Conservation (phyloP, 441 rosid species). For the Arabidopsis lyrata region DNA sequence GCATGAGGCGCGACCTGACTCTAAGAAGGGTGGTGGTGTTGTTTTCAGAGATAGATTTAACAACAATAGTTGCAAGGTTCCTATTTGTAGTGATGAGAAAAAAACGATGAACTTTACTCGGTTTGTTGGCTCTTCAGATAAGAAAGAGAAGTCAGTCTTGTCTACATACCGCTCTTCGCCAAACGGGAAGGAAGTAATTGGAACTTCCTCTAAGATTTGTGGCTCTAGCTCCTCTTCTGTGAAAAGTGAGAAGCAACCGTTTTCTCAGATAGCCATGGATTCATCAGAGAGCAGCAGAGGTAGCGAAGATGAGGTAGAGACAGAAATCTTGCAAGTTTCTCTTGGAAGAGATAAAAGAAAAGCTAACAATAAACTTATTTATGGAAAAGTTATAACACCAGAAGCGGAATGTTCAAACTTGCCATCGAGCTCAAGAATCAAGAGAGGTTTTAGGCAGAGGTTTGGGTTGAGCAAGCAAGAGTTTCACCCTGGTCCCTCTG, state of each 20-base stretch:
- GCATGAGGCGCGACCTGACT: constrained; percentile 51
- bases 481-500: constrained; percentile 51
- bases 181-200: constrained; percentile 70
- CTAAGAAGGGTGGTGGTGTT: constrained; percentile 64
- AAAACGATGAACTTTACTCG: constrained; percentile 62
- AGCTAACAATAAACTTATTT: constrained; percentile 46
- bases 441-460: constrained; percentile 53
- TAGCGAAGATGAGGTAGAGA: constrained; percentile 61
- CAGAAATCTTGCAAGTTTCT: constrained; percentile 46
- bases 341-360: constrained; percentile 57
- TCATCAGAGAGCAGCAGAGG: constrained; percentile 70
- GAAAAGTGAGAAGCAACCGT: constrained; percentile 52
- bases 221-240: constrained; percentile 46
- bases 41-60: constrained; percentile 64
- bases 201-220: constrained; percentile 68
- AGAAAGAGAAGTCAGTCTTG: constrained; percentile 61
- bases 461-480: constrained; percentile 58
- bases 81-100: constrained; percentile 64
- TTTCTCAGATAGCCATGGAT: constrained; percentile 59
- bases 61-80: constrained; percentile 58
- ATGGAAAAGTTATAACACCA: constrained; percentile 37
- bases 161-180: constrained; percentile 56
- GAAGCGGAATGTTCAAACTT: constrained; percentile 64
- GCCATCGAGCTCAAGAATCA: constrained; percentile 56
- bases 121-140: constrained; percentile 54